Evolutionary conservation across 2,329 filamentous ascomycete species (phyloP).

Genomic region (Talaromyces marneffei): DNA sequence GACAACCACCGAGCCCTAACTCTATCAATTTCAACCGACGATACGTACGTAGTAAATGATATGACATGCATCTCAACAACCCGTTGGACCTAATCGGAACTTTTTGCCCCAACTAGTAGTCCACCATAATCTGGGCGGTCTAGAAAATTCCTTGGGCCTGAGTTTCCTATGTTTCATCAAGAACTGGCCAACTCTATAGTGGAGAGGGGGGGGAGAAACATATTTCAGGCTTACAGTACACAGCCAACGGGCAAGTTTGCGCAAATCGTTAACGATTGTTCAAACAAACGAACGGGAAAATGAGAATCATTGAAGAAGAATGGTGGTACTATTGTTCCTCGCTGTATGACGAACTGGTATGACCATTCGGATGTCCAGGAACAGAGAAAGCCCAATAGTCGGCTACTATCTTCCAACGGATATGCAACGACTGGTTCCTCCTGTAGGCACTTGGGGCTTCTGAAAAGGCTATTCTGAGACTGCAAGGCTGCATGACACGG

Average conservation of each 20-base stretch:
- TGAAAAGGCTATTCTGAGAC: not conserved
- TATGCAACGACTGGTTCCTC: not conserved
- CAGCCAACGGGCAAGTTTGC: not conserved
- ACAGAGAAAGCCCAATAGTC: not conserved
- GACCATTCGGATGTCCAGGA: slow-evolving; percentile 11
- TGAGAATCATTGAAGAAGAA: not conserved
- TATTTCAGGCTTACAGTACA: not conserved
- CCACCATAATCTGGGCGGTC: not conserved
- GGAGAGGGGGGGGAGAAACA: not conserved
- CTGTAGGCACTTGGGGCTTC: not conserved
- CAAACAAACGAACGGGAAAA: not conserved
- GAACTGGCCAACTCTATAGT: not conserved
- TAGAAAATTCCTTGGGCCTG: not conserved
- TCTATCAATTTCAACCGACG: not conserved
- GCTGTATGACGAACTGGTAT: slow-evolving; percentile 5
- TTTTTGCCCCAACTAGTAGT: not conserved
- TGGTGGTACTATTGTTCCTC: not conserved
- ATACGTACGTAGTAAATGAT: not conserved
- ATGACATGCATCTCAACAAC: not conserved
- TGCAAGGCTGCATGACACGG: slow-evolving; percentile 4
- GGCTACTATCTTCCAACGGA: not conserved
- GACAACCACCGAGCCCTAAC: slow-evolving; percentile 3
- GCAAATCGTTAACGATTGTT: not conserved
- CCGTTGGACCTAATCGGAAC: not conserved
- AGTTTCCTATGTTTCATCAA: not conserved